Evolutionary conservation across 2,329 filamentous ascomycete species (phyloP).

Genomic region (Juglanconis juglandina): DNA sequence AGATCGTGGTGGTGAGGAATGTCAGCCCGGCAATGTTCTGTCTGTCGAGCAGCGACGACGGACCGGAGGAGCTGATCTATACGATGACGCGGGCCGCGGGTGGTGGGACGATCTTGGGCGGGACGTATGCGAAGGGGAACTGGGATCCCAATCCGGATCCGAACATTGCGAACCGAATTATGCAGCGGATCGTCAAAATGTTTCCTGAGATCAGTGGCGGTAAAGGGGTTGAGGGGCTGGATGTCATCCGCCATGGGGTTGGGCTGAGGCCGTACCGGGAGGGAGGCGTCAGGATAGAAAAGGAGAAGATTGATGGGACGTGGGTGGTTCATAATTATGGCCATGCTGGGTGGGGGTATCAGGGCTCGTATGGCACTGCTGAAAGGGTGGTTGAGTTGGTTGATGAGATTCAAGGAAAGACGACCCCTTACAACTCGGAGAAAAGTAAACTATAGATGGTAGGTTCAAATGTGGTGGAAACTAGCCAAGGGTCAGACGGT

Average conservation of each 20-base stretch:
- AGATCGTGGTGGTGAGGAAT: slow-evolving; percentile 81
- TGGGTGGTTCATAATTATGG: slow-evolving; percentile 80
- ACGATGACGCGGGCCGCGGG: slow-evolving; percentile 75
- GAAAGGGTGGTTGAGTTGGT: slow-evolving; percentile 65
- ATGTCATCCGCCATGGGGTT: slow-evolving; percentile 76
- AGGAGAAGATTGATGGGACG: slow-evolving; percentile 60
- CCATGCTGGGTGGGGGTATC: slow-evolving; percentile 75
- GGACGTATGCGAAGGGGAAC: slow-evolving; percentile 73
- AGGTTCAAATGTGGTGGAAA: background rate
- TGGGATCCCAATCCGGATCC: slow-evolving; percentile 80
- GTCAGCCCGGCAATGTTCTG: slow-evolving; percentile 67
- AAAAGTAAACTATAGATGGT: slow-evolving; percentile 8
- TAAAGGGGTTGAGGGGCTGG: slow-evolving; percentile 68
- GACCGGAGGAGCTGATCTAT: slow-evolving; percentile 69
- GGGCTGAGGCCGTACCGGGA: slow-evolving; percentile 73
- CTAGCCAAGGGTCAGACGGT: background rate
- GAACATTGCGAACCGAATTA: slow-evolving; percentile 76
- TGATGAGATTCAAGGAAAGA: slow-evolving; percentile 48
- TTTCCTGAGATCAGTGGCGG: slow-evolving; percentile 63
- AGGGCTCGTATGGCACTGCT: slow-evolving; percentile 67
- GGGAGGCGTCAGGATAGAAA: slow-evolving; percentile 73
- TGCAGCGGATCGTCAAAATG: slow-evolving; percentile 68
- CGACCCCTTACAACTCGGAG: slow-evolving; percentile 26
- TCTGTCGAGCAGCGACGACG: slow-evolving; percentile 71
- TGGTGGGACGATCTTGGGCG: slow-evolving; percentile 85